Evolutionary conservation across 441 rosid genomes (phyloP), one percentile per base, ranked within the genome.

Genomic region (Flueggea neowawraea): DNA sequence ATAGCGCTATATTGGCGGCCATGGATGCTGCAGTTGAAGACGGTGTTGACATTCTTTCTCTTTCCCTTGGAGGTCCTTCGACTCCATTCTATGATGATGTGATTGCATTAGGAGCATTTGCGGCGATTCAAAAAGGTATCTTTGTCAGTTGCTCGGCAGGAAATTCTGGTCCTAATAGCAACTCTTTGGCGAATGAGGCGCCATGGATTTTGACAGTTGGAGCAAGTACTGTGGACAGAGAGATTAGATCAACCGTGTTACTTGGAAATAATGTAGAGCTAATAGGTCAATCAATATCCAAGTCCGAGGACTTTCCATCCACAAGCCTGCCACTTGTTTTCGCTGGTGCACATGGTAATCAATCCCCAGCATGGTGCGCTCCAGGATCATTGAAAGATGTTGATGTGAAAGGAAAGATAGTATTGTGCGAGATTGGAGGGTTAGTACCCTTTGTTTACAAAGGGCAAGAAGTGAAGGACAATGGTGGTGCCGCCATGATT

Each of bases 121-220:
- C 75, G 31, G 91, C 91, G 2, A 66, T 71, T 16, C 54, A 16
- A 63, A 64, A 52, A 4, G 86, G 85, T 16, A 67, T 83, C 49
- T 54, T 63, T n/a, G 85, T 84, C 10, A 78, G 81, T 44, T 61
- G 79, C 13, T 60, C 85, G 4, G 87, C 77, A 0, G 87, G 91
- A 11, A 83, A 86, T 54, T 36, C 55, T 0, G 85, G 87, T 0
- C 89, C 89, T 1, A 0, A 0, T 7, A 36, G 55, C 0, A 36
- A 47, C 0, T 1, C 79, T n/a, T 81, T 82, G 31, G 54, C 75
- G 1, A 89, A 92, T 62, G 63, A 78, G 15, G 78, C 95, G 31
- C 98, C 98, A 0, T 88, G 98, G 96, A 14, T 86, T 53, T 61
- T 90, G 36, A 86, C 88, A 0, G 79, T 92, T 14, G 96, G 85